phyloP scores from a whole-genome alignment of 1,284 basidiomycete species.

The Takashimella tepidaria region DNA sequence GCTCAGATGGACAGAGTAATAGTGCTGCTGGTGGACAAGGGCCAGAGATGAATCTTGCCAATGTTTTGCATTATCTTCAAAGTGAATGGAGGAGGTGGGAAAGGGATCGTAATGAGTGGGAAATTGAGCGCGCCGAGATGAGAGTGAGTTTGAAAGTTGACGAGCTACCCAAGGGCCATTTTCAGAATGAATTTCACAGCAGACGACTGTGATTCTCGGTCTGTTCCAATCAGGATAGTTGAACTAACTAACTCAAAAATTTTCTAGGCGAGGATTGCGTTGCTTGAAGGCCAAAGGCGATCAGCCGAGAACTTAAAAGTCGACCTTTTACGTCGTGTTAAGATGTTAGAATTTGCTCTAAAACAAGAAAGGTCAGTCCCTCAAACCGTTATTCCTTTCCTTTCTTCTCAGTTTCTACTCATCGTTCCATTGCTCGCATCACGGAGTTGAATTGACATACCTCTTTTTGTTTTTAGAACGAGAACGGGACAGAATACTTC shows the following conservation, averaged over 20 bases:
- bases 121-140: conserved; percentile 99
- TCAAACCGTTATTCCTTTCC: conserved; percentile 14
- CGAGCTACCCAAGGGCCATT: no score
- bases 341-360: conserved; percentile 97
- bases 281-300: conserved; percentile 91
- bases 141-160: conserved; percentile 66
- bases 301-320: conserved; percentile 96
- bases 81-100: conserved; percentile 96
- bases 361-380: conserved; percentile 86
- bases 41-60: conserved; percentile 80
- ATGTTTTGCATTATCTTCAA: conserved; percentile 94
- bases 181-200: no score
- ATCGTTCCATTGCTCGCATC: no score
- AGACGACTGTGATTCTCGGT: no score
- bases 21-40: conserved; percentile 17
- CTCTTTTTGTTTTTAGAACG: no score
- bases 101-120: conserved; percentile 98
- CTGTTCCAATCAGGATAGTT: no score
- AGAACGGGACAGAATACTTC: no score
- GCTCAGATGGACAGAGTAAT: conserved; percentile 28
- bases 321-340: conserved; percentile 90
- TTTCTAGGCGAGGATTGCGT: conserved; percentile 94
- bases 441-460: no score
- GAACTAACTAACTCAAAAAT: no score
- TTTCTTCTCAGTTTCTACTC: conserved; percentile 16